A percentile compares a stretch with the other conserved stretches of the same genome.
Evolutionary conservation across 1,284 basidiomycete genomes (phyloP).

Genomic region (Trichosporon faecale): DNA sequence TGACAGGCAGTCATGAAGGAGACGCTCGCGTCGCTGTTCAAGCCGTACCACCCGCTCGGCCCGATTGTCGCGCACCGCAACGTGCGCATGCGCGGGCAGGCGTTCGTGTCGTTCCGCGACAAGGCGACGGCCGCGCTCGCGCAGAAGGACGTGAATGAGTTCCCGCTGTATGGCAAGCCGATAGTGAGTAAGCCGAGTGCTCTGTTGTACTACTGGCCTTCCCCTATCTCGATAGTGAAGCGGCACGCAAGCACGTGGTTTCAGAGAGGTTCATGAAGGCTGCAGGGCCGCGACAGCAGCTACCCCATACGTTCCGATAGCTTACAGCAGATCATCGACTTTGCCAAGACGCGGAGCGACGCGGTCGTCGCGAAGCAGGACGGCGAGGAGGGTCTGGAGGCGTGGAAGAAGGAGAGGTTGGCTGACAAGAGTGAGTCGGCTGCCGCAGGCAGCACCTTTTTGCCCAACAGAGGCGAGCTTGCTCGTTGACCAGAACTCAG

Average conservation of each 20-base stretch:
- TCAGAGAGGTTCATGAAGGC: too few species aligned
- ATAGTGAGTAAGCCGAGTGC: conserved; percentile 62
- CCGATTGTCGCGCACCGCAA: conserved; percentile 91
- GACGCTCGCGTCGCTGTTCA: conserved; percentile 83
- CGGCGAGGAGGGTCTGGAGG: conserved; percentile 61
- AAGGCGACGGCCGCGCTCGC: conserved; percentile 80
- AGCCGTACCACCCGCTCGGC: conserved; percentile 84
- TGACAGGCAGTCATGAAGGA: conserved; percentile 69
- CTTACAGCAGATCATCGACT: conserved; percentile 62
- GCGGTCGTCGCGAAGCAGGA: conserved; percentile 76
- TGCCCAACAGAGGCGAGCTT: too few species aligned
- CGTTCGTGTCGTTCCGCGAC: conserved; percentile 87
- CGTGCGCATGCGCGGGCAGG: conserved; percentile 95
- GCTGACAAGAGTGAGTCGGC: conserved; percentile 74
- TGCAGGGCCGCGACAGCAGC: too few species aligned
- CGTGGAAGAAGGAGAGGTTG: conserved; percentile 68
- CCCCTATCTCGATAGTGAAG: too few species aligned
- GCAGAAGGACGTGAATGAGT: conserved; percentile 84
- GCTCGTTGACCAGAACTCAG: too few species aligned
- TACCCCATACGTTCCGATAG: too few species aligned
- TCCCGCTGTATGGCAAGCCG: conserved; percentile 93
- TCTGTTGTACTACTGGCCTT: not conserved
- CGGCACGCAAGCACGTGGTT: too few species aligned
- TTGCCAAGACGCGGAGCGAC: conserved; percentile 83
- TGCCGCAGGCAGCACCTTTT: too few species aligned